Base-by-base conservation (phyloP, 805 yeast species). In the Candida railenensis region DNA sequence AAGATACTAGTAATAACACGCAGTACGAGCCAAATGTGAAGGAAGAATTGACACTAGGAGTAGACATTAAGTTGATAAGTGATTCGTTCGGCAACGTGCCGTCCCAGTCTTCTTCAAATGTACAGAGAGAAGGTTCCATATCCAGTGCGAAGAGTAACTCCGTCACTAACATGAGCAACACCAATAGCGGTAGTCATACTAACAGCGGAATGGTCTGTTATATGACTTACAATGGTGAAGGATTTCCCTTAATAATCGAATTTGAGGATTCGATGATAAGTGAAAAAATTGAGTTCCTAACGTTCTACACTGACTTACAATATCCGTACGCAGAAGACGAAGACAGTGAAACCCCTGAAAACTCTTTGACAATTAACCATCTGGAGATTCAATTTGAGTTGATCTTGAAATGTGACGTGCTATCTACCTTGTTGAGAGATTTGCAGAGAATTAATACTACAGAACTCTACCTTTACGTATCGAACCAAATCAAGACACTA, bases 251-350 rank as follows among this genome's bases (percentile, higher is more conserved):
- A 7, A 59, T 67, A 11, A 57, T 72, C 18, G 76, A 69, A 46
- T 73, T 72, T 48, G 76, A 72, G 51, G 76, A 72, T 51, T 52
- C 56, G 32, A 52, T 65, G 28, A 66, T 73, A 51, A 66, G 66
- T 42, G 77, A 73, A 46, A 66, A 64, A 48, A 59, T 73, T 42
- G 77, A 73, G 52, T 73, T 73, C 48, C 53, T 59, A 3, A 72
- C 77, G 2, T 70, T 67, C 39, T 63, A 62, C 45, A 33, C 56
- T 22, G 76, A 70, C 22, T 41, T 60, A 14, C 51, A 50, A 14
- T 64, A 61, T 41, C 62, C 61, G 1, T 54, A 59, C 43, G 51
- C 54, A 2, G 57, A 50, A 12, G 62, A 51, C 3, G 54, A 51
- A 2, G 53, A 50, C 8, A 34, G 19, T n/a, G 37, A 14, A 14